A percentile compares a stretch with the other conserved stretches of the same genome.
Evolutionary conservation across 805 yeast genomes (phyloP).

Genomic region (Starmerella apis): DNA sequence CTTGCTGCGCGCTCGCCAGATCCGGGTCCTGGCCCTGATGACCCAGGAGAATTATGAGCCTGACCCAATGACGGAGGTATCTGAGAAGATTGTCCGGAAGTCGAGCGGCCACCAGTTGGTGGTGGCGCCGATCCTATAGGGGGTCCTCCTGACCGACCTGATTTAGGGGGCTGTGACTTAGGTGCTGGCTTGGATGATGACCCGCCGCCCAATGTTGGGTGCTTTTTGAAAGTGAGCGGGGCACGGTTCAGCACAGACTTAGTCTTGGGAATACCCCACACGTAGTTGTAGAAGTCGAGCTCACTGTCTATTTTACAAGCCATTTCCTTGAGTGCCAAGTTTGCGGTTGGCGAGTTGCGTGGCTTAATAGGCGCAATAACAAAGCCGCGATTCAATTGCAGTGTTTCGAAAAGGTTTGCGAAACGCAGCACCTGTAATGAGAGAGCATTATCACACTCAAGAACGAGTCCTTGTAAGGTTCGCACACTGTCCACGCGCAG

Average conservation of each 20-base stretch:
- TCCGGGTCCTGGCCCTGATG: background rate
- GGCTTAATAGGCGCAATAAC: constrained; percentile 61
- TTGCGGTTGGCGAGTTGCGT: constrained; percentile 33
- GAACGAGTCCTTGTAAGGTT: constrained; percentile 60
- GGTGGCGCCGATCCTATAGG: background rate
- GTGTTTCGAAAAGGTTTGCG: constrained; percentile 76
- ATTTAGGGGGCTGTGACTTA: background rate
- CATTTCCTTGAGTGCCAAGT: constrained; percentile 61
- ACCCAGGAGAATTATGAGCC: background rate
- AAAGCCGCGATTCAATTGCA: constrained; percentile 74
- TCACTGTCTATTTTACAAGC: constrained; percentile 77
- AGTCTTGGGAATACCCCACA: constrained; percentile 34
- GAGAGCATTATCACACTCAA: constrained; percentile 85
- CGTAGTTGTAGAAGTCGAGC: constrained; percentile 61
- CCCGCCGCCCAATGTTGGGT: constrained; percentile 26
- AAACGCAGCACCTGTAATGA: constrained; percentile 80
- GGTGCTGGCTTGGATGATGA: background rate
- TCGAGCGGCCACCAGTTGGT: background rate
- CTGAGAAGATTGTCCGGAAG: constrained; percentile 1
- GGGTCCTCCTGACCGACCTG: background rate
- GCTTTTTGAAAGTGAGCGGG: constrained; percentile 30
- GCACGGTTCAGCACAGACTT: constrained; percentile 29
- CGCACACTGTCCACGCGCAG: constrained; percentile 70
- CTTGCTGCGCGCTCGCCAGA: constrained; percentile 16
- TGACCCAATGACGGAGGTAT: background rate